These are phyloP conservation scores for Suhomyces prunicola DNA, from an alignment of 805 yeast species.

Conservation along the genomic window DNA sequence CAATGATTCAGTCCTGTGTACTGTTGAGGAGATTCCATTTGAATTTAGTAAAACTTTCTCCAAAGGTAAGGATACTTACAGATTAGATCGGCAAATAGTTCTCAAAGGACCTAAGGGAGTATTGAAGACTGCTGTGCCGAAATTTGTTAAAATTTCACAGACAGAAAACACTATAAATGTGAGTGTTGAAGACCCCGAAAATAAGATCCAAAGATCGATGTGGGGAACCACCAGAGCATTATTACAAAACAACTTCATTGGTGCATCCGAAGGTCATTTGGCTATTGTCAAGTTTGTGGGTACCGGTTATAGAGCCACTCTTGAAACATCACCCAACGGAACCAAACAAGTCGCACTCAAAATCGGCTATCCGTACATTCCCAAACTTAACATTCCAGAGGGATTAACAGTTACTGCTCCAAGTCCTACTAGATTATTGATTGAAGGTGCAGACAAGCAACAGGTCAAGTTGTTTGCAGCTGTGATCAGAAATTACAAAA, in stretches of 20 bases:
- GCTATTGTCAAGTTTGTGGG: conserved; percentile 88
- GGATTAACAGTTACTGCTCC: conserved; percentile 76
- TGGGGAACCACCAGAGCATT: conserved; percentile 94
- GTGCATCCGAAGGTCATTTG: conserved; percentile 91
- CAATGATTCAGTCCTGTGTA: conserved; percentile 56
- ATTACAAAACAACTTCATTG: conserved; percentile 72
- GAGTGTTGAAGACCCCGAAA: conserved; percentile 51
- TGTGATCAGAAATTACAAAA: conserved; percentile 75
- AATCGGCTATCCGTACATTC: conserved; percentile 83
- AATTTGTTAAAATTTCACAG: conserved; percentile 53
- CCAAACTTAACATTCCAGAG: conserved; percentile 72
- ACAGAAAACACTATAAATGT: conserved; percentile 44
- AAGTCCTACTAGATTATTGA: conserved; percentile 75
- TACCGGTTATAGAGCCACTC: conserved; percentile 89
- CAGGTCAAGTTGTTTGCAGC: conserved; percentile 88
- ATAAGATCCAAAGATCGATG: conserved; percentile 74
- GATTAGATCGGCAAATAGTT: conserved; percentile 55
- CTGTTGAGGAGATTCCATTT: conserved; percentile 45
- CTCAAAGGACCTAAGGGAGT: conserved; percentile 78
- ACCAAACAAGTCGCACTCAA: conserved; percentile 66
- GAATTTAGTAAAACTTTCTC: conserved; percentile 57
- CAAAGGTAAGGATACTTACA: conserved; percentile 61
- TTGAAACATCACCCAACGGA: conserved; percentile 54
- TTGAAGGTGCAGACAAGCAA: conserved; percentile 88
- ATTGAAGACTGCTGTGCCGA: conserved; percentile 63